Base-by-base conservation (phyloP, 2,329 filamentous ascomycete genomes). In the Penicillium sp. region DNA sequence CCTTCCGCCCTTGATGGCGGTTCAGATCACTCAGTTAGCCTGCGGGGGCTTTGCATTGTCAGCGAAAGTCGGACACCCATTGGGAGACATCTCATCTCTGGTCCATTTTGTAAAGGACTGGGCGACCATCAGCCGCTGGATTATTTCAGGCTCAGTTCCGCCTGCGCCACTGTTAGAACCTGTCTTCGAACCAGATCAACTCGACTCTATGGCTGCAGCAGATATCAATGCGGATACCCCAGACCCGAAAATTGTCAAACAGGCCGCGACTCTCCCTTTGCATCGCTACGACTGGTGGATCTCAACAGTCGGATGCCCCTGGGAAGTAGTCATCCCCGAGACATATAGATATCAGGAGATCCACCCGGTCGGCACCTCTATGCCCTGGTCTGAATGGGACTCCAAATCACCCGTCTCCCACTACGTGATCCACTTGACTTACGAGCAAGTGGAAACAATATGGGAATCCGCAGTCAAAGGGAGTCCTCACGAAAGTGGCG, bases 201-300 rank as follows among this genome's bases (percentile, higher is more conserved):
- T 82, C 2, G 78, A 81, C 47, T 40, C 55, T 1, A 52, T 53
- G 40, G 72, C 67, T 1, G 54, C 61, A 15, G 67, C 66, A 18
- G 54, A 66, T 45, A 63, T 69, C 51, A 58, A 68, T 43, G 53
- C 49, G 11, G n/a, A 67, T n/a, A 48, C 31, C 1, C 45, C 59
- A 1, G 61, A 62, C 4, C 61, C 71, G 0, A 62, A 71, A n/a
- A 54, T 67, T 2, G 57, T 68, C 5, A 60, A 65, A 6, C 48
- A 71, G 20, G 55, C 61, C 7, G 59, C 62, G 2, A 29, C 20
- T 6, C 61, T 82, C 5, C 79, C 79, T 1, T 66, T 77, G 51
- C 75, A 81, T 58, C 73, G 79, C 6, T 81, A 73, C 54, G 76
- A 81, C 65, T 81, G 78, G 75, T 82, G 77, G 76, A 68, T 53